Evolutionary conservation across 2,329 filamentous ascomycete genomes (phyloP), one percentile per base, ranked within the genome.

Genomic region (Neofusicoccum laricinum): DNA sequence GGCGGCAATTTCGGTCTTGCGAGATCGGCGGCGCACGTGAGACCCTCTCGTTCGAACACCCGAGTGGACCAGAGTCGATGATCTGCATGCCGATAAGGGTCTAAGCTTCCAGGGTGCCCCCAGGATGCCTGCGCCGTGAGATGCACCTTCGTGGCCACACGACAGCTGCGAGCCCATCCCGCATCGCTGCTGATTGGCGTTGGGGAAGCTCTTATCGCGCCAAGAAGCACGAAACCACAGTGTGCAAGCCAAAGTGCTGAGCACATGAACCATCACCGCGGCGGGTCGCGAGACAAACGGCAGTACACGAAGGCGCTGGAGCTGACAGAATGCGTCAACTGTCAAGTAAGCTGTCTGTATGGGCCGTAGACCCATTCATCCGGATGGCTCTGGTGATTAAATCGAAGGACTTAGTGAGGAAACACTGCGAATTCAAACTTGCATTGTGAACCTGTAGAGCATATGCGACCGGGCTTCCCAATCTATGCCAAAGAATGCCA

Each of bases 401-500:
- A n/a, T n/a, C n/a, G n/a, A n/a, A n/a, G n/a, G n/a, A n/a, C n/a
- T n/a, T n/a, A n/a, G n/a, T 25, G 25, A 21, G n/a, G 17, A 36
- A 32, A 21, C 4, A n/a, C 45, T 36, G 17, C 17, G 12, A n/a
- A 58, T 59, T 36, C n/a, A 46, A 36, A 25, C 40, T 59, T 59
- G 41, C 55, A 59, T 59, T 59, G 55, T 30, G 55, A 59, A 21
- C 40, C 51, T 46, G 21, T 34, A 46, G 25, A 45, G 41, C 55
- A 59, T 36, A 36, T 46, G 41, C 41, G 41, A 46, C 55, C 55
- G 41, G 55, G 12, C 38, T 53, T 41, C 48, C 61, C 61, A 53
- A 53, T 63, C 61, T 53, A 63, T 63, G 61, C 48, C 61, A 38
- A 34, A 46, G 36, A 63, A 63, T 63, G 61, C 61, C 61, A 63